Percentiles rank a stretch among this genome's conserved stretches.
These are phyloP conservation scores for Nakaseomyces kungkrabaensis DNA, from an alignment of 1,139 yeast species.

Conservation along the genomic window DNA sequence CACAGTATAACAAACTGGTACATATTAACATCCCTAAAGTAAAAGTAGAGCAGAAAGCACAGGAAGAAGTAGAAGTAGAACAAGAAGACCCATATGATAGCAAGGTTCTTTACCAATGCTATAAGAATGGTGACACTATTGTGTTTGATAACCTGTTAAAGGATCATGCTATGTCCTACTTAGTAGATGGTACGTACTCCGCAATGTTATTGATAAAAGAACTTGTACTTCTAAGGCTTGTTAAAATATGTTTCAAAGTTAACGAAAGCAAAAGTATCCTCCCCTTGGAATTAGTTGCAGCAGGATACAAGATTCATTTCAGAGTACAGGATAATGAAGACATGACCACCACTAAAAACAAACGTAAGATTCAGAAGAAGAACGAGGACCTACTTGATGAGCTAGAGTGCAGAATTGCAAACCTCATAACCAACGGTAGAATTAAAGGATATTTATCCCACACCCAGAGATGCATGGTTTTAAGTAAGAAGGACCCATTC, in stretches of 20 bases:
- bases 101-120: slow-evolving; percentile 35
- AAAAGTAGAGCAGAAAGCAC: too few relatives aligned
- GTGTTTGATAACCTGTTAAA: slow-evolving; percentile 39
- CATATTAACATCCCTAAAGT: slow-evolving; percentile 28
- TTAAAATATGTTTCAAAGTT: slow-evolving; percentile 37
- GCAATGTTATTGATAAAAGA: slow-evolving; percentile 47
- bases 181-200: slow-evolving; percentile 54
- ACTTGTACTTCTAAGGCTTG: slow-evolving; percentile 43
- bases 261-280: slow-evolving; percentile 12
- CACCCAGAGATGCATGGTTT: slow-evolving; percentile 59
- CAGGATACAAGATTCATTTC: slow-evolving; percentile 2
- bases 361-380: slow-evolving; percentile 6
- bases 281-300: slow-evolving; percentile 14
- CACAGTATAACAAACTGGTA: neutral
- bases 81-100: slow-evolving; percentile 35
- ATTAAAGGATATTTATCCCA: slow-evolving; percentile 83
- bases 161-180: slow-evolving; percentile 40
- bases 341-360: slow-evolving; percentile 8
- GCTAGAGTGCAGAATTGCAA: slow-evolving; percentile 65
- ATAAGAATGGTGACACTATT: slow-evolving; percentile 46
- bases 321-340: neutral
- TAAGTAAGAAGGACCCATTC: slow-evolving; percentile 69
- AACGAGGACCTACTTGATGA: slow-evolving; percentile 34
- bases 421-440: slow-evolving; percentile 49
- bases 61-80: neutral